These are phyloP conservation scores for Fusarium lyarnte DNA, from an alignment of 2,329 filamentous ascomycete species.

Conservation along the genomic window DNA sequence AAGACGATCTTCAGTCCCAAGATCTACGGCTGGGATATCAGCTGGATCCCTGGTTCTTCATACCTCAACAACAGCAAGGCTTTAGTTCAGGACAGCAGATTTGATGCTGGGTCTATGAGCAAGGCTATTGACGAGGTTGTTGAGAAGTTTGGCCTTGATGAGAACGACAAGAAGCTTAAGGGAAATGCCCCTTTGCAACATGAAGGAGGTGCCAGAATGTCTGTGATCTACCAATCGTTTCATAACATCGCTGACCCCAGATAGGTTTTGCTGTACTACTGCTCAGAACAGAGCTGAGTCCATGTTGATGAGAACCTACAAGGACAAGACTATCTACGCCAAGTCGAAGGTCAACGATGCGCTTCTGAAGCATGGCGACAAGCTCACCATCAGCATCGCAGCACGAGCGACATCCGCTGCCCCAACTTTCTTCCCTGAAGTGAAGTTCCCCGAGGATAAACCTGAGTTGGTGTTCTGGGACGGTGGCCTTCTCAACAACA, in stretches of 20 bases:
- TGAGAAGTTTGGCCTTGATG: constrained; percentile 22
- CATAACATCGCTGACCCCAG: not conserved
- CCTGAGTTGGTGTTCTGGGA: constrained; percentile 28
- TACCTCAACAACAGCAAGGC: constrained; percentile 29
- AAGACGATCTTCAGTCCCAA: constrained; percentile 29
- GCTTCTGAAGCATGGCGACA: not conserved
- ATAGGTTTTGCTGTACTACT: constrained; percentile 16
- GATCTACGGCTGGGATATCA: constrained; percentile 20
- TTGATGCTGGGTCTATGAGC: constrained; percentile 17
- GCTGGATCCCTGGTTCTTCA: constrained; percentile 1
- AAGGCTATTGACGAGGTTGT: constrained; percentile 28
- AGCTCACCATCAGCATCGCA: constrained; percentile 33
- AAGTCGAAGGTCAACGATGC: constrained; percentile 27
- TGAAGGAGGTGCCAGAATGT: constrained; percentile 10
- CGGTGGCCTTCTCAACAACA: constrained; percentile 33
- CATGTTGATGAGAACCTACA: constrained; percentile 22
- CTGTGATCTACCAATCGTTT: not conserved
- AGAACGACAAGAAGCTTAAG: constrained; percentile 21
- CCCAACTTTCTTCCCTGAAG: constrained; percentile 31
- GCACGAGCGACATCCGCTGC: constrained; percentile 32
- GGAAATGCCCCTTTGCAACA: constrained; percentile 29
- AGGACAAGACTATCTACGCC: constrained; percentile 3
- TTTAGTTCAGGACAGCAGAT: constrained; percentile 18
- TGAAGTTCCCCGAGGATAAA: constrained; percentile 3
- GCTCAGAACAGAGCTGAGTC: constrained; percentile 32